phyloP scores from a whole-genome alignment of 2,329 filamentous ascomycete genomes.

The Aspergillus versicolor region DNA sequence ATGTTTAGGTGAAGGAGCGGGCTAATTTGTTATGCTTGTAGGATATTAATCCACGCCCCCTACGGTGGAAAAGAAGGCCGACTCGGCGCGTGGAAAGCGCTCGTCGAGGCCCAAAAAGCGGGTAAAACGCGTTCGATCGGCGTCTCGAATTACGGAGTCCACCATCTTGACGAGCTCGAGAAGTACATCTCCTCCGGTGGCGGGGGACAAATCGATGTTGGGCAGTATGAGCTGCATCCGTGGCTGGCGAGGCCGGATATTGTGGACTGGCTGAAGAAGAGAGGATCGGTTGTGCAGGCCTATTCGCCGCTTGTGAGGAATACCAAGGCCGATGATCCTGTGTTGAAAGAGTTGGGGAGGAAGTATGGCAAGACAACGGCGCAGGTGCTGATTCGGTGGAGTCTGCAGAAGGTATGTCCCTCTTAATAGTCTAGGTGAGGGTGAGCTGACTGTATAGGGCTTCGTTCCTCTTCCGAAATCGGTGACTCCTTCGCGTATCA shows the following conservation, averaged over 20 bases:
- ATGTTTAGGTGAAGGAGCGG: background rate
- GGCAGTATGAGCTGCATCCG: conserved; percentile 87
- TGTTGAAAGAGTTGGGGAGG: conserved; percentile 51
- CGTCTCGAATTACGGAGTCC: conserved; percentile 42
- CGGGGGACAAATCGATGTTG: conserved; percentile 73
- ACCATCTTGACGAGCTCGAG: conserved; percentile 42
- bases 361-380: conserved; percentile 60
- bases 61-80: conserved; percentile 39
- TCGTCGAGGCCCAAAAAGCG: conserved; percentile 40
- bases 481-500: conserved; percentile 58
- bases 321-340: conserved; percentile 52
- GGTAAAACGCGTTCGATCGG: conserved; percentile 43
- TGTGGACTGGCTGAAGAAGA: conserved; percentile 69
- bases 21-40: conserved; percentile 8
- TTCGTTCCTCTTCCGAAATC: conserved; percentile 65
- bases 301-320: conserved; percentile 50
- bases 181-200: conserved; percentile 37
- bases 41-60: conserved; percentile 41
- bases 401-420: conserved; percentile 53
- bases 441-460: conserved; percentile 38
- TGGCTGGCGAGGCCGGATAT: conserved; percentile 83
- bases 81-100: conserved; percentile 41
- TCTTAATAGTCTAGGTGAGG: too few species aligned
- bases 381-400: conserved; percentile 62
- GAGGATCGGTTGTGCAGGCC: conserved; percentile 61